Evolutionary conservation across 1,284 basidiomycete species (phyloP).

Genomic region (Violaceomyces palustris): DNA sequence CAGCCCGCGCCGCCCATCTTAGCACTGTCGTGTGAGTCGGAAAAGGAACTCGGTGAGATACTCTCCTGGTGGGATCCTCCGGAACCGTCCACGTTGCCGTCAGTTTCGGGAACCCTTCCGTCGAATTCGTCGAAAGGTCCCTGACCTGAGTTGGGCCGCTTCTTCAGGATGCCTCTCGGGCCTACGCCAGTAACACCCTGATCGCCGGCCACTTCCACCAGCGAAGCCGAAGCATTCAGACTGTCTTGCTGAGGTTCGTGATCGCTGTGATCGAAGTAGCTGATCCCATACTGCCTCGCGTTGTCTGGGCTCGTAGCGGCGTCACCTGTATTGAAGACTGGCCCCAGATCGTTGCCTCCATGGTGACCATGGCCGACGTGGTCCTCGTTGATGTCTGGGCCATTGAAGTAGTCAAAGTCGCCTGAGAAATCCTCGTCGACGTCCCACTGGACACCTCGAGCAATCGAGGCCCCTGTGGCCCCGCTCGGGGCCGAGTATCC

Average conservation of each 20-base stretch:
- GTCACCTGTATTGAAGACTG: constrained; percentile 35
- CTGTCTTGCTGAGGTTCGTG: too few species aligned
- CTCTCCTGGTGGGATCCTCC: too few species aligned
- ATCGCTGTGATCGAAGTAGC: constrained; percentile 35
- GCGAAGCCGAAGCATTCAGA: constrained; percentile 10
- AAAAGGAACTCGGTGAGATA: too few species aligned
- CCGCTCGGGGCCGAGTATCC: constrained; percentile 17
- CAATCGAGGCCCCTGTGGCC: constrained; percentile 18
- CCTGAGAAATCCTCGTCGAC: constrained; percentile 58
- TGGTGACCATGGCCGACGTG: constrained; percentile 13
- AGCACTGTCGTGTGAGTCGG: constrained; percentile 5
- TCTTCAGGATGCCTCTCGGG: constrained; percentile 37
- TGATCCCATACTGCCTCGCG: constrained; percentile 26
- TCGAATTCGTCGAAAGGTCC: too few species aligned
- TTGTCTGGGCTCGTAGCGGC: constrained; percentile 34
- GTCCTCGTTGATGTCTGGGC: constrained; percentile 56
- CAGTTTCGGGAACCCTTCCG: too few species aligned
- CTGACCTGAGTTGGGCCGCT: too few species aligned
- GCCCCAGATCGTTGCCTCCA: constrained; percentile 13
- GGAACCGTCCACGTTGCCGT: too few species aligned
- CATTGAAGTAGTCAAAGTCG: constrained; percentile 64
- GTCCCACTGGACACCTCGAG: constrained; percentile 43
- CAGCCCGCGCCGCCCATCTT: constrained; percentile 16
- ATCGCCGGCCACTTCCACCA: constrained; percentile 2
- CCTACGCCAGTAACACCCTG: constrained; percentile 18